Conservation (phyloP, 345 rosid genomes). For the Atalantia buxifolia region DNA sequence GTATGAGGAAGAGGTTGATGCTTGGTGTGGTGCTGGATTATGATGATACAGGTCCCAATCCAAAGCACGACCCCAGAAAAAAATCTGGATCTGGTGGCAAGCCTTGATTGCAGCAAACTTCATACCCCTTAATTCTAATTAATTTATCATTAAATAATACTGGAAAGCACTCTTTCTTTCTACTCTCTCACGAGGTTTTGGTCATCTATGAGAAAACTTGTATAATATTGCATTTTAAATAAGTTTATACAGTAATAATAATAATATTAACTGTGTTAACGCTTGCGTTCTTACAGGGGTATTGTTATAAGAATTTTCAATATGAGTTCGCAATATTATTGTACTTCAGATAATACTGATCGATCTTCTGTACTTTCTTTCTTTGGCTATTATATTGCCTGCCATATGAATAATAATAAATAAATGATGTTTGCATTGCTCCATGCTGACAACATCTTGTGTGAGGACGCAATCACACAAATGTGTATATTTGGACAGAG, state of each 20-base stretch:
- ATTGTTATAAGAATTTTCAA: neutral
- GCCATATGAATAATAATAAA: neutral
- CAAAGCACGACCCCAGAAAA: constrained; percentile 59
- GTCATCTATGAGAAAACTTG: neutral
- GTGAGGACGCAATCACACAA: no score
- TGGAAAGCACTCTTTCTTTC: neutral
- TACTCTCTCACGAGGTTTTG: neutral
- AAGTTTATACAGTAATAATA: neutral
- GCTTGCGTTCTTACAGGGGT: neutral
- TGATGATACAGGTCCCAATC: constrained; percentile 60
- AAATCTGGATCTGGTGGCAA: constrained; percentile 33
- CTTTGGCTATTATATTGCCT: neutral
- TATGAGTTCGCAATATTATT: neutral
- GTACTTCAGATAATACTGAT: neutral
- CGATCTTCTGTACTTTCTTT: neutral
- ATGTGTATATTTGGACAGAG: no score
- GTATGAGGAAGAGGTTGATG: constrained; percentile 54
- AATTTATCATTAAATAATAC: neutral
- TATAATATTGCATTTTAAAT: neutral
- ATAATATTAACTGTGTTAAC: neutral
- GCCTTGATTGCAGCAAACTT: constrained; percentile 9
- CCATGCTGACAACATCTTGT: neutral
- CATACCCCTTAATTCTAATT: no score
- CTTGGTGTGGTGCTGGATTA: constrained; percentile 43
- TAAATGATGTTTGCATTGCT: neutral